phyloP scores from a whole-genome alignment of 2,329 filamentous ascomycete species.

The Fusarium sarcochroum region DNA sequence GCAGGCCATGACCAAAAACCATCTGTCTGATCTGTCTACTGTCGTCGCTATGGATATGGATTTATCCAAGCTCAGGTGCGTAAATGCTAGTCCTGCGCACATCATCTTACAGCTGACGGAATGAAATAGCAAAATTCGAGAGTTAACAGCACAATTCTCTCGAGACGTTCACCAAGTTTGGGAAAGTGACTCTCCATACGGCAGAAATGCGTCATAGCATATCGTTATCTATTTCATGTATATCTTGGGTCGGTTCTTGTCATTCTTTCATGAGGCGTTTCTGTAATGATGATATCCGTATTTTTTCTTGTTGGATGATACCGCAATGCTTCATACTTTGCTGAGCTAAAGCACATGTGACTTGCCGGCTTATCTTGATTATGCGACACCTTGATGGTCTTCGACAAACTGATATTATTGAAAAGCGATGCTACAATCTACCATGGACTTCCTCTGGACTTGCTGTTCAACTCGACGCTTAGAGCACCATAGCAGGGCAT shows the following conservation, averaged over 20 bases:
- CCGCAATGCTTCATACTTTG: not conserved
- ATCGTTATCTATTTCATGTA: not conserved
- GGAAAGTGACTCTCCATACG: conserved; percentile 14
- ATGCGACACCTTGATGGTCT: too few species aligned
- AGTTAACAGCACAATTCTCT: conserved; percentile 32
- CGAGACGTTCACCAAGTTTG: conserved; percentile 37
- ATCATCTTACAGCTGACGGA: not conserved
- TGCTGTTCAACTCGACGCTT: too few species aligned
- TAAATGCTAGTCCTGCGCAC: not conserved
- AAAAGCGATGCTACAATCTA: too few species aligned
- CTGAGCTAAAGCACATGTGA: not conserved
- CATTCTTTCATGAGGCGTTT: conserved; percentile 17
- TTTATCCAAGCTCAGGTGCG: conserved; percentile 37
- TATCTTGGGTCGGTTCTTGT: not conserved
- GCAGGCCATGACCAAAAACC: conserved; percentile 44
- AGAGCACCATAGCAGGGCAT: too few species aligned
- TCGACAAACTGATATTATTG: too few species aligned
- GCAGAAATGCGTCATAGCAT: conserved; percentile 8
- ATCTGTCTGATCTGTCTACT: conserved; percentile 49
- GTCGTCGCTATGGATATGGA: conserved; percentile 52
- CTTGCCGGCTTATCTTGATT: not conserved
- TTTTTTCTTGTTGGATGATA: not conserved
- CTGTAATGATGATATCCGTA: conserved; percentile 28
- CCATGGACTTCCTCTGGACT: too few species aligned
- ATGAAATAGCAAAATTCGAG: too few species aligned